Evolutionary conservation across 257 asterid genomes (phyloP), one percentile per base, ranked within the genome.

Genomic region (Ophiorrhiza pumila): DNA sequence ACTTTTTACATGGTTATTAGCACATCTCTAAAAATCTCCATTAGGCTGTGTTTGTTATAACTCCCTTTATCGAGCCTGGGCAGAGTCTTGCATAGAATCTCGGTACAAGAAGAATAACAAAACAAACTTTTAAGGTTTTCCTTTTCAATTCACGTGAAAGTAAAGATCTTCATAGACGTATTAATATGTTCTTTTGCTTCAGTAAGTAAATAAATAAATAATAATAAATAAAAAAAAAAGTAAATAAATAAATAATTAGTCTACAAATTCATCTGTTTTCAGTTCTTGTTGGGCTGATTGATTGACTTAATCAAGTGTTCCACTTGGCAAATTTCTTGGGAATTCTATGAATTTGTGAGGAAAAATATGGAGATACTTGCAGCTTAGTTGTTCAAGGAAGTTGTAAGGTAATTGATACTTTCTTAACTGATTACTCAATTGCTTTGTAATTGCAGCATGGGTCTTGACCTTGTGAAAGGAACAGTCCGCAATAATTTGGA

Each of bases 391-490:
- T 18, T 31, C 11, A 17, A 4, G 35, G 32, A 39, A 20, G 63
- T 37, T 10, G 34, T 69, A 69, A 69, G 10, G 22, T 22, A 69
- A 35, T 18, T 46, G 13, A 8, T n/a, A 13, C 47, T 49, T 42
- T 32, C 34, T 41, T 61, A 9, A 49, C 76, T 80, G 2, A 68
- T 37, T 14, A 9, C 72, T 35, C 5, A 17, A 37, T 27, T 39
- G 53, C 37, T 53, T 67, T 52, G 14, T 59, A 73, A 64, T 74
- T 83, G 79, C 89, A 93, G 99, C 90, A 90, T 87, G 96, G 99
- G 99, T 79, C 89, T 94, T 56, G 99, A 94, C 83, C 81, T 94
- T 59, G 52, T 88, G 76, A 94, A 90, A 82, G 98, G 99, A 59
- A 73, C 79, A 0, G 85, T 94, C 29, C 92, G 98, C 56, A 89